Base-by-base conservation (phyloP, 768 basidiomycete genomes). In the Multifurca ochricompacta region DNA sequence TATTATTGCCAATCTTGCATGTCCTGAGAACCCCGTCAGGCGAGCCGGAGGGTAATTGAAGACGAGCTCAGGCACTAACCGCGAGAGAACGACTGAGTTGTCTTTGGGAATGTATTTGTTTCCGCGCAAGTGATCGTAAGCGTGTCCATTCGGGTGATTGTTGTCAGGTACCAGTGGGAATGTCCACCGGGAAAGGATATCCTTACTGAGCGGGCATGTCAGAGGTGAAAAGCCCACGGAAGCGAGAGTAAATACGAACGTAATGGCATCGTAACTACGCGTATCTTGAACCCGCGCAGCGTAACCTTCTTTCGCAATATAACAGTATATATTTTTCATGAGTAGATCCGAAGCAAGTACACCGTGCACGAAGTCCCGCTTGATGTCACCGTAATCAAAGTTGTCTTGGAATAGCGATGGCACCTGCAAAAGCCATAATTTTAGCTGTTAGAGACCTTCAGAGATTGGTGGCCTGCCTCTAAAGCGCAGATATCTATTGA, bases 361-460 rank as follows among this genome's bases (percentile, higher is more conserved):
- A 16, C 95, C 95, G 65, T 90, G 89, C 14, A 97, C 87, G 64
- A 99, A 96, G 70, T 98, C 92, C 60, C 82, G 76, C 53, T 93
- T 82, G 56, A 98, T 78, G 70, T 94, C 91, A 13, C 83, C 82
- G 65, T 94, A 97, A 71, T 98, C 96, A 65, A 99, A 99, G 71
- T 98, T 98, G 71, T 98, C 96, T 67, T 94, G 92, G 72, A 98
- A 99, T 4, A 97, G 68, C 1, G 94, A 94, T 1, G 92, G 93
- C 34, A 98, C 89, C 87, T 96, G 62, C 40, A 56, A 8, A 9
- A 25, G 32, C 30, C 32, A n/a, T n/a, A 19, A 16, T 25, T 48
- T 40, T 28, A 49, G 19, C 11, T 23, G 18, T 19, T 4, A 34
- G 42, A 6, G 47, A 44, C 18, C 46, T 6, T 10, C 39, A 35